Evolutionary conservation across 2,329 filamentous ascomycete species (phyloP).

Genomic region (Aspergillus sp.): DNA sequence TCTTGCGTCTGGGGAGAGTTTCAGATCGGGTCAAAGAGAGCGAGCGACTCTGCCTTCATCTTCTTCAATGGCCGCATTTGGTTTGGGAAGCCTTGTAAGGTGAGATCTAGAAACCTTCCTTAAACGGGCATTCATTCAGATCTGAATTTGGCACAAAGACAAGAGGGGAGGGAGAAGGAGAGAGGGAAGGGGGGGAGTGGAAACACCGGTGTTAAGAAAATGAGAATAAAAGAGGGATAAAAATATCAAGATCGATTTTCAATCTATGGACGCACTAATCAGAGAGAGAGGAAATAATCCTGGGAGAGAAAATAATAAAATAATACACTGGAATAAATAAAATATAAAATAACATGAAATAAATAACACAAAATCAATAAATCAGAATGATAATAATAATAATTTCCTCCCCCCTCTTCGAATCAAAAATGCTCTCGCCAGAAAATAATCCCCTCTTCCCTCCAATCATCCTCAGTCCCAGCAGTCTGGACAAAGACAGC

Average conservation of each 20-base stretch:
- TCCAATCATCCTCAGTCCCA: conserved; percentile 13
- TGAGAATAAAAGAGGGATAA: conserved; percentile 4
- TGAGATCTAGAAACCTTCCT: neutral
- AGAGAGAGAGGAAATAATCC: conserved; percentile 8
- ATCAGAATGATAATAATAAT: neutral
- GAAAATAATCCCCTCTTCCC: neutral
- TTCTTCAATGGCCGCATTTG: neutral
- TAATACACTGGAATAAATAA: conserved; percentile 8
- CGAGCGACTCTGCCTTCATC: neutral
- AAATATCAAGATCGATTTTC: conserved; percentile 6
- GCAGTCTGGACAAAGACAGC: conserved; percentile 19
- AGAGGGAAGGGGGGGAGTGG: neutral
- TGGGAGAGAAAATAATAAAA: conserved; percentile 4
- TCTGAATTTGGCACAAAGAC: conserved; percentile 25
- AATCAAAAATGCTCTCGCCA: conserved; percentile 7
- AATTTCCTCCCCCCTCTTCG: conserved; percentile 10
- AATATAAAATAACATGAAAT: no score
- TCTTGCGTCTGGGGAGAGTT: neutral
- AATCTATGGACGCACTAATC: neutral
- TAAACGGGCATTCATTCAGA: neutral
- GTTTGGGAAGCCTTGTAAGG: neutral
- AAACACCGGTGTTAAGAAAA: neutral
- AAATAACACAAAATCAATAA: no score
- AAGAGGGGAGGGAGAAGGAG: neutral
- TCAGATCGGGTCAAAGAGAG: neutral